Evolutionary conservation across 768 basidiomycete genomes (phyloP), one percentile per base, ranked within the genome.

Genomic region (Hysterangium stoloniferum): DNA sequence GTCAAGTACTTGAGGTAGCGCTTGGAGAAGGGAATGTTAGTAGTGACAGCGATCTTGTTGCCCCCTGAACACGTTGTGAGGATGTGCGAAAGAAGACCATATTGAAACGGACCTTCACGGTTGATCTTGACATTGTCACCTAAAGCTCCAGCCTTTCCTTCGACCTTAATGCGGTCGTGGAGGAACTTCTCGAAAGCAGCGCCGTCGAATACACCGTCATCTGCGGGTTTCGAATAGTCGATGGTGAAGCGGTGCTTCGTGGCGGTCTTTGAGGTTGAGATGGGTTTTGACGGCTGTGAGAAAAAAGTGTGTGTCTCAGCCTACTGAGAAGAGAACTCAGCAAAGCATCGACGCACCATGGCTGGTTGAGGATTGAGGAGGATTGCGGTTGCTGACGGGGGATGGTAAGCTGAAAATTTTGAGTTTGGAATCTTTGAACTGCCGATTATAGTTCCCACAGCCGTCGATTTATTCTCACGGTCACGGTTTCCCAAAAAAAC

Each of bases 1-100:
- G 95, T 97, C 54, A 98, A 77, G 73, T 98, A 99, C 72, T 98
- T 97, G 66, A 97, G 82, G 71, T 96, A 97, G 52, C 90, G 80
- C 74, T 98, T 98, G 45, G 95, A 97, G 72, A 97, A 86, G 51
- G 90, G 82, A 65, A 95, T 82, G 62, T 73, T 82, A 47, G 92
- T 84, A 45, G 84, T 81, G 59, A 98, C 80, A 50, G 82, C 85
- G 67, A 98, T 77, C 72, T 84, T 90, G 63, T 74, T 83, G 68
- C 79, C 80, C 56, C 82, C 86, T 89, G 56, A 19, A 52, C 48
- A 32, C 4, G 11, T 32, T 42, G 33, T 42, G 57, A 42, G 32
- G 33, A 35, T n/a, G 25, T 51, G 3, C 54, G 29, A 15, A 12
- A 41, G 19, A n/a, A 32, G 33, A 38, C n/a, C n/a, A 34, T 28